Evolutionary conservation across 2,329 filamentous ascomycete species (phyloP), one percentile per base, ranked within the genome.

Genomic region (Pseudopyricularia cyperi): DNA sequence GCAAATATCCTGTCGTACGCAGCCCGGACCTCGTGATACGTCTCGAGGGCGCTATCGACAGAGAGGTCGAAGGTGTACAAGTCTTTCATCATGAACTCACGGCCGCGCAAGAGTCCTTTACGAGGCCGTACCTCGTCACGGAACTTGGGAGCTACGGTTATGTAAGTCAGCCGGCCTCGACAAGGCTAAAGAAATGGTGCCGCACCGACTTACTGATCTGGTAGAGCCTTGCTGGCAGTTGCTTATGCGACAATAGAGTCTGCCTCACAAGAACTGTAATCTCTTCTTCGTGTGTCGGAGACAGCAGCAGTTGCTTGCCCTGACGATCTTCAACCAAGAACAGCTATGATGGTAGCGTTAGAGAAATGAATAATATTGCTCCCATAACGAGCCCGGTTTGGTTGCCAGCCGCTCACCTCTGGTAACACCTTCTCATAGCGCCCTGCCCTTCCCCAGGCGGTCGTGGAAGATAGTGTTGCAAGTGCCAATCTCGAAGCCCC

Each of bases 31-130:
- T 82, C 70, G 7, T 79, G 68, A 59, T 98, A 98, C 0, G 91
- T 95, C 49, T 77, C 68, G n/a, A 90, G 71, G 1, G 91, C 91
- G n/a, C 78, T 70, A 26, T 77, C 68, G 0, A 73, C 64, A 4
- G 76, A 83, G 34, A 75, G 70, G 62, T 98, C 93, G 62, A 98
- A 98, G 0, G 90, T 96, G 65, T 98, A 98, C 1, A 98, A 76
- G 65, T 98, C 93, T 67, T 98, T 98, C 93, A 98, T 98, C 59
- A 89, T 70, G 61, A 98, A 98, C 62, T 98, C 93, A 55, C 89
- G 82, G 1, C 88, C 86, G 9, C 93, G 82, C 8, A 98, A 72
- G 2, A 98, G 73, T 12, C 93, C 93, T 59, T 95, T 87, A 32
- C 93, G 80, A 19, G 93, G 93, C 26, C 93, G 79, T 53, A 85